These are phyloP conservation scores for Coemansia sp. DNA, from an alignment of 192 early-diverging fungal genomes.

Conservation along the genomic window DNA sequence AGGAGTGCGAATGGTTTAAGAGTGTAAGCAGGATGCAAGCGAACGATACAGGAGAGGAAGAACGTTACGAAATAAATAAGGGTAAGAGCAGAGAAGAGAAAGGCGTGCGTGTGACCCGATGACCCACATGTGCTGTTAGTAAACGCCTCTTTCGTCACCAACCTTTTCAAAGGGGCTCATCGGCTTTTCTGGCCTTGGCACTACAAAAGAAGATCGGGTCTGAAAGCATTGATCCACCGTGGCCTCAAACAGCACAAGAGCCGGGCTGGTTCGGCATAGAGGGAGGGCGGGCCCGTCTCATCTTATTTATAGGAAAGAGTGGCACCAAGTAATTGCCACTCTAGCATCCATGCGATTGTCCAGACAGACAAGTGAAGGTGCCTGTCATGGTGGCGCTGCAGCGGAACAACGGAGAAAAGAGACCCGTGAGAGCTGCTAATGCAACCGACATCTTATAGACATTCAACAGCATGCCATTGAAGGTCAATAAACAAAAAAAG, in stretches of 20 bases:
- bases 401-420: background rate
- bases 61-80: background rate
- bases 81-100: background rate
- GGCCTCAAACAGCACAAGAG: background rate
- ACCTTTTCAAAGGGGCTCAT: background rate
- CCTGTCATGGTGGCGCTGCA: background rate
- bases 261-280: background rate
- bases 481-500: background rate
- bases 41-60: background rate
- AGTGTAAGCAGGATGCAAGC: background rate
- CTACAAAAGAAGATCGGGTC: background rate
- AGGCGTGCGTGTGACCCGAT: background rate
- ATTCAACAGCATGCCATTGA: slow-evolving; percentile 6
- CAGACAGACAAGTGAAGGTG: background rate
- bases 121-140: background rate
- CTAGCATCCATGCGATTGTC: background rate
- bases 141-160: background rate
- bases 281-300: background rate
- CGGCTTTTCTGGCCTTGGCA: background rate
- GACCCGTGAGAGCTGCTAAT: slow-evolving; percentile 7
- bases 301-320: slow-evolving; percentile 2
- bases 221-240: background rate
- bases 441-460: background rate
- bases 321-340: background rate
- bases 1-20: background rate